Conservation (phyloP, 106 monocot genomes). For the Vanilla planifolia region DNA sequence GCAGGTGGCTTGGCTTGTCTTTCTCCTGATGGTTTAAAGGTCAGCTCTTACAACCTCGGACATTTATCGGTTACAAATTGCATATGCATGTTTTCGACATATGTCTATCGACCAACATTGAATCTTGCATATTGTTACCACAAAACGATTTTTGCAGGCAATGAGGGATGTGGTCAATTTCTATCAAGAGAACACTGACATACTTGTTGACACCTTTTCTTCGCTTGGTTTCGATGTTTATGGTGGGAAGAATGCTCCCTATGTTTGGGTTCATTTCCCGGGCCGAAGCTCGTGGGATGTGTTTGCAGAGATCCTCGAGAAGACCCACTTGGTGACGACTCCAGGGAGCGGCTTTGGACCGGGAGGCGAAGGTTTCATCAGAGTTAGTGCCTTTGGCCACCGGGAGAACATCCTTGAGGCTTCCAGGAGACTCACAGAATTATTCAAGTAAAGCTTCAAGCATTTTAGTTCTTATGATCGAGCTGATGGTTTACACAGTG, state of each 20-base stretch:
- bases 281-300: slow-evolving; percentile 90
- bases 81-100: too few relatives aligned
- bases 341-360: slow-evolving; percentile 98
- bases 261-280: slow-evolving; percentile 96
- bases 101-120: too few relatives aligned
- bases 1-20: slow-evolving; percentile 87
- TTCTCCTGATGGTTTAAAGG: slow-evolving; percentile 76
- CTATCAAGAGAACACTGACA: slow-evolving; percentile 81
- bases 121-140: too few relatives aligned
- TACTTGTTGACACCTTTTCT: slow-evolving; percentile 75
- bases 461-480: too few relatives aligned
- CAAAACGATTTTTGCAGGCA: slow-evolving; percentile 40
- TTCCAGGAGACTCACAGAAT: slow-evolving; percentile 66
- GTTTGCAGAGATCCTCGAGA: slow-evolving; percentile 94
- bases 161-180: slow-evolving; percentile 63
- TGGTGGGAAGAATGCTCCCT: slow-evolving; percentile 90
- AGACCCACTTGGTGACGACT: slow-evolving; percentile 82
- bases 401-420: slow-evolving; percentile 81
- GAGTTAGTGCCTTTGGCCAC: slow-evolving; percentile 91
- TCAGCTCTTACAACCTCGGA: slow-evolving; percentile 8
- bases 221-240: slow-evolving; percentile 84
- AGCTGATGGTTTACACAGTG: too few relatives aligned
- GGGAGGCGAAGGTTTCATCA: slow-evolving; percentile 83
- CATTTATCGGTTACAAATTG: too few relatives aligned
- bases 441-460: slow-evolving; percentile 48